Evolutionary conservation across 176 grass and related monocot species (phyloP).

Genomic region (Triticum turgidum): DNA sequence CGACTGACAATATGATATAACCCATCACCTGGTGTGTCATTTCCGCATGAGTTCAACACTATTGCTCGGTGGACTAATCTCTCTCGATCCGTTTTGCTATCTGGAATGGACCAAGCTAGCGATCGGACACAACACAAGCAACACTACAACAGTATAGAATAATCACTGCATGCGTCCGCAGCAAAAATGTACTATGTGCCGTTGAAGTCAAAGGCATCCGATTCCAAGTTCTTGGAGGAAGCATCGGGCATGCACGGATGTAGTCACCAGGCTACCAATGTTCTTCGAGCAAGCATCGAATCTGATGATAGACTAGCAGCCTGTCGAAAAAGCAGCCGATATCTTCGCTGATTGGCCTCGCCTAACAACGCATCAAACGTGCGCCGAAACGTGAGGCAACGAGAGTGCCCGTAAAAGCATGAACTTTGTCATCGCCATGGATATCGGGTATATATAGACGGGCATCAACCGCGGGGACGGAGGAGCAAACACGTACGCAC

Average conservation of each 20-base stretch:
- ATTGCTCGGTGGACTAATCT: neutral
- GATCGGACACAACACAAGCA: neutral
- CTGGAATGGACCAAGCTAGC: neutral
- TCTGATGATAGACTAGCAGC: neutral
- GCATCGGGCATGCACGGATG: too few relatives aligned
- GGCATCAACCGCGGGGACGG: neutral
- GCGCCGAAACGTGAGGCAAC: conserved; percentile 35
- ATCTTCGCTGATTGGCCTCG: neutral
- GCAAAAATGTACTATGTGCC: neutral
- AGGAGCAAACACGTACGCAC: neutral
- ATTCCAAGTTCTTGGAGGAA: conserved; percentile 16
- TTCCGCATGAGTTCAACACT: neutral
- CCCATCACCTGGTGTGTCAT: neutral
- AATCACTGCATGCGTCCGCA: neutral
- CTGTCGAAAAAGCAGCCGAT: neutral
- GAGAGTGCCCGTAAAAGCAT: conserved; percentile 18
- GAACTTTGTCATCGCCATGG: neutral
- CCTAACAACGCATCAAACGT: conserved; percentile 41
- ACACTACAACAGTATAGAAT: neutral
- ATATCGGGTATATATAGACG: neutral
- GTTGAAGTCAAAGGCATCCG: conserved; percentile 28
- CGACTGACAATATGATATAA: neutral
- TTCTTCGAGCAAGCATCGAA: conserved; percentile 32
- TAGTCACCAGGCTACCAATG: too few relatives aligned
- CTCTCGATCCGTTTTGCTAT: too few relatives aligned